Percentiles rank a stretch among this genome's conserved stretches.
Evolutionary conservation across 177 flowering plant species (phyloP).

Genomic region (Vitis hybrid): DNA sequence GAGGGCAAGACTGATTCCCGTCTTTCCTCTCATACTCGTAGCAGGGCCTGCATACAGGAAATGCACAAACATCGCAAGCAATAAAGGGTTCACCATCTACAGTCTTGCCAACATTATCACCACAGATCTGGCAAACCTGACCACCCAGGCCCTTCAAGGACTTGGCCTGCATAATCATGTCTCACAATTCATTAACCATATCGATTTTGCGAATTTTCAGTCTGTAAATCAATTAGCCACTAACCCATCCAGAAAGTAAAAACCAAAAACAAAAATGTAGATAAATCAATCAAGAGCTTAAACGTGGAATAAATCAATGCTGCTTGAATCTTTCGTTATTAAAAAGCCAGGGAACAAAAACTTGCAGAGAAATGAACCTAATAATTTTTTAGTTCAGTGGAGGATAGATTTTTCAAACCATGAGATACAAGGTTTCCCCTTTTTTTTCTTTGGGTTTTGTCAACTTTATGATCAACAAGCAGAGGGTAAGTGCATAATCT

Average conservation of each 20-base stretch:
- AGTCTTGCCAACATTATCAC: constrained; percentile 64
- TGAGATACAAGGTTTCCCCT: neutral
- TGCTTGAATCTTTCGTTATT: too few relatives aligned
- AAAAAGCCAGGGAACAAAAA: too few relatives aligned
- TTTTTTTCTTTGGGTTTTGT: neutral
- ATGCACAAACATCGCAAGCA: constrained; percentile 83
- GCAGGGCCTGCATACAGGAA: constrained; percentile 90
- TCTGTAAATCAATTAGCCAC: neutral
- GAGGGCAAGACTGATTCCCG: constrained; percentile 89
- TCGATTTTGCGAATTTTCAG: neutral
- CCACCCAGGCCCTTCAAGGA: constrained; percentile 47
- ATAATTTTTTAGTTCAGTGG: neutral
- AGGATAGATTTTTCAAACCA: neutral
- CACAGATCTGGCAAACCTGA: constrained; percentile 88
- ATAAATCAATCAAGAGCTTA: too few relatives aligned
- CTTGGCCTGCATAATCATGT: constrained; percentile 35
- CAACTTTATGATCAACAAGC: constrained; percentile 1
- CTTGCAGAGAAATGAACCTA: neutral
- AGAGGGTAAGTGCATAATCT: neutral
- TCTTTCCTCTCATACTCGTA: constrained; percentile 93
- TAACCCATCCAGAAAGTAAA: neutral
- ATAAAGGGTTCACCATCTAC: constrained; percentile 63
- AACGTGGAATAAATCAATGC: too few relatives aligned
- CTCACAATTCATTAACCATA: constrained; percentile 1
- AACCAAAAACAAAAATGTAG: neutral